phyloP scores from a whole-genome alignment of 768 basidiomycete genomes.

The Hemileccinum rubropunctum region DNA sequence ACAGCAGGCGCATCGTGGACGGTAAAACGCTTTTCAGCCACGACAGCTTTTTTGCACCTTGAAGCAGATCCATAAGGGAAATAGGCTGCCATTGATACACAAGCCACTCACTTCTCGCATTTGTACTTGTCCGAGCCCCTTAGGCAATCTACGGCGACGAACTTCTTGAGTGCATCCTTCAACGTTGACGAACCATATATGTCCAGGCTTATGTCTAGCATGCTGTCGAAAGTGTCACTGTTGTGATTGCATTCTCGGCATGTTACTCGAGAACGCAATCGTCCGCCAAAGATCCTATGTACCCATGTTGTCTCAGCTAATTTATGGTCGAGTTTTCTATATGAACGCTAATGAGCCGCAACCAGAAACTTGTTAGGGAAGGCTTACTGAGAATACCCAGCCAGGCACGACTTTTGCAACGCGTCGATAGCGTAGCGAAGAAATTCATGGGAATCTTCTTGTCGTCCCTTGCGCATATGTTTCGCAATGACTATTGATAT shows the following conservation, averaged over 20 bases:
- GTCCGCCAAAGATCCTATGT: slow-evolving; percentile 91
- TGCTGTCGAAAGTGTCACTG: slow-evolving; percentile 95
- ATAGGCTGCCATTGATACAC: neutral
- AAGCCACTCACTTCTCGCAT: slow-evolving; percentile 86
- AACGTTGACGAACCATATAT: slow-evolving; percentile 63
- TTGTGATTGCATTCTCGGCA: slow-evolving; percentile 80
- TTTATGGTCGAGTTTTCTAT: slow-evolving; percentile 67
- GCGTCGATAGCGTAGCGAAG: slow-evolving; percentile 92
- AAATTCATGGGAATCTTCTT: slow-evolving; percentile 98
- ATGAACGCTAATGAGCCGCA: slow-evolving; percentile 10
- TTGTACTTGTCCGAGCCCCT: slow-evolving; percentile 95
- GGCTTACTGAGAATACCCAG: slow-evolving; percentile 67
- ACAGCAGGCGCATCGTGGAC: slow-evolving; percentile 85
- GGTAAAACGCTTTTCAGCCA: slow-evolving; percentile 87
- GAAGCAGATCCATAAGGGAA: slow-evolving; percentile 6
- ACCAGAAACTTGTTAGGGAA: neutral
- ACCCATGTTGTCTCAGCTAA: slow-evolving; percentile 90
- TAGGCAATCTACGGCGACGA: slow-evolving; percentile 77
- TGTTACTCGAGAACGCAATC: slow-evolving; percentile 84
- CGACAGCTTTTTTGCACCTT: slow-evolving; percentile 90
- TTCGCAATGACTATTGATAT: slow-evolving; percentile 76
- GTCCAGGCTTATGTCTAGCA: slow-evolving; percentile 92
- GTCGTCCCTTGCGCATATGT: slow-evolving; percentile 84
- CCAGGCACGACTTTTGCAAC: slow-evolving; percentile 80
- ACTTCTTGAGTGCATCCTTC: slow-evolving; percentile 73